Evolutionary conservation across 768 basidiomycete species (phyloP).

Genomic region (Lactarius indigo): DNA sequence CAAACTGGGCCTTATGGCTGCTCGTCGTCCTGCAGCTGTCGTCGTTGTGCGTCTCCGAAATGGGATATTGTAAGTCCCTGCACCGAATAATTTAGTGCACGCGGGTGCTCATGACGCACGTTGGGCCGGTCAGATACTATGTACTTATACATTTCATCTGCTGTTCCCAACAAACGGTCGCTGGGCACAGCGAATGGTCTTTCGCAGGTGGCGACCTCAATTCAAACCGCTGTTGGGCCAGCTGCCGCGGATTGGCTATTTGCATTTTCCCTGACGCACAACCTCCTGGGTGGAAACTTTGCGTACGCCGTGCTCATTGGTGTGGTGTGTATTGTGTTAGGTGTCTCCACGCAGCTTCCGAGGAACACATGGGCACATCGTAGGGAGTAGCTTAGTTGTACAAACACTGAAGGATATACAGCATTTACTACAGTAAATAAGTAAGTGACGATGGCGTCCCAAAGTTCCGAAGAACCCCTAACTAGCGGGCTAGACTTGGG

Average conservation of each 20-base stretch:
- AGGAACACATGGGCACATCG: background rate
- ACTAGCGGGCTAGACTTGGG: too few species aligned
- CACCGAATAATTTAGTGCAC: background rate
- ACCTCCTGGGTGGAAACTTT: constrained; percentile 14
- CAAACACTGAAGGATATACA: background rate
- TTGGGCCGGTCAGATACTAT: constrained; percentile 48
- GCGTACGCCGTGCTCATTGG: background rate
- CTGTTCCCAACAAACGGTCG: constrained; percentile 59
- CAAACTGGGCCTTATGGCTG: background rate
- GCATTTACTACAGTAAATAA: too few species aligned
- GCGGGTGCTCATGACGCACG: background rate
- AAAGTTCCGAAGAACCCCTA: too few species aligned
- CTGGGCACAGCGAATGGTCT: constrained; percentile 65
- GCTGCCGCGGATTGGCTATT: constrained; percentile 58
- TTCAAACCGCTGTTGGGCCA: constrained; percentile 47
- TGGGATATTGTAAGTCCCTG: background rate
- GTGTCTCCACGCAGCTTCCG: background rate
- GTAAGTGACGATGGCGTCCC: too few species aligned
- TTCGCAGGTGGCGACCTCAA: constrained; percentile 35
- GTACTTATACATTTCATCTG: constrained; percentile 63
- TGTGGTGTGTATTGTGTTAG: background rate
- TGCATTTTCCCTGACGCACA: constrained; percentile 50
- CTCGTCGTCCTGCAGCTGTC: background rate
- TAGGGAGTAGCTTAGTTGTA: background rate
- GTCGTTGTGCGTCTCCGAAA: background rate